These are phyloP conservation scores for Prunus mongolica DNA, from an alignment of 306 rosid species.

Conservation along the genomic window DNA sequence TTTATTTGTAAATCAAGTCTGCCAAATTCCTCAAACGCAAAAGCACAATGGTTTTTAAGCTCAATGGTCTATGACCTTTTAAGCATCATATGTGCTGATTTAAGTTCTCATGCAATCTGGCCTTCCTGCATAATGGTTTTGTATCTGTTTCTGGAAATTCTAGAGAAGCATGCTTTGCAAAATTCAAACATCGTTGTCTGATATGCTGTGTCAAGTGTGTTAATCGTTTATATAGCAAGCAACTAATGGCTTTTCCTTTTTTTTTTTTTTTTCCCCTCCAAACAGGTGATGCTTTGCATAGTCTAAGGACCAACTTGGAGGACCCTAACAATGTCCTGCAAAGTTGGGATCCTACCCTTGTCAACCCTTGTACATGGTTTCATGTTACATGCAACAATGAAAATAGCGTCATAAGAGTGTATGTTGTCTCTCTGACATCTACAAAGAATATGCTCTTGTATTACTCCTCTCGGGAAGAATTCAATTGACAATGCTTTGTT, in stretches of 20 bases:
- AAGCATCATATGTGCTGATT: constrained; percentile 6
- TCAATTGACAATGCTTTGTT: constrained; percentile 19
- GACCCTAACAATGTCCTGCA: constrained; percentile 97
- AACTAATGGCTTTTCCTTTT: constrained; percentile 20
- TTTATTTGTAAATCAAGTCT: background rate
- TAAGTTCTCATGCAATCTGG: background rate
- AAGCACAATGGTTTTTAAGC: background rate
- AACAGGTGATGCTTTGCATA: constrained; percentile 96
- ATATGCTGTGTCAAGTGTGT: background rate
- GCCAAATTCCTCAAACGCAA: background rate
- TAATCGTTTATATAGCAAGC: background rate
- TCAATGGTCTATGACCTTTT: background rate
- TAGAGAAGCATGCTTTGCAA: background rate
- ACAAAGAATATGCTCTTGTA: background rate
- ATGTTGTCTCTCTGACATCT: constrained; percentile 34
- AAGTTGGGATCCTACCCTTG: constrained; percentile 99
- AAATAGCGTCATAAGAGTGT: constrained; percentile 97
- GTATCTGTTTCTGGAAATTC: background rate
- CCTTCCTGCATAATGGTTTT: background rate
- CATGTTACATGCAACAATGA: constrained; percentile 98
- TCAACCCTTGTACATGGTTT: constrained; percentile 98
- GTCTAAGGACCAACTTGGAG: constrained; percentile 74
- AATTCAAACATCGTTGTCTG: background rate
- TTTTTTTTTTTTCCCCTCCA: constrained; percentile 18
- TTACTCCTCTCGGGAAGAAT: constrained; percentile 10